A percentile compares a stretch with the other conserved stretches of the same genome.
Evolutionary conservation across 2,329 filamentous ascomycete genomes (phyloP).

Genomic region (Fusarium sp.): DNA sequence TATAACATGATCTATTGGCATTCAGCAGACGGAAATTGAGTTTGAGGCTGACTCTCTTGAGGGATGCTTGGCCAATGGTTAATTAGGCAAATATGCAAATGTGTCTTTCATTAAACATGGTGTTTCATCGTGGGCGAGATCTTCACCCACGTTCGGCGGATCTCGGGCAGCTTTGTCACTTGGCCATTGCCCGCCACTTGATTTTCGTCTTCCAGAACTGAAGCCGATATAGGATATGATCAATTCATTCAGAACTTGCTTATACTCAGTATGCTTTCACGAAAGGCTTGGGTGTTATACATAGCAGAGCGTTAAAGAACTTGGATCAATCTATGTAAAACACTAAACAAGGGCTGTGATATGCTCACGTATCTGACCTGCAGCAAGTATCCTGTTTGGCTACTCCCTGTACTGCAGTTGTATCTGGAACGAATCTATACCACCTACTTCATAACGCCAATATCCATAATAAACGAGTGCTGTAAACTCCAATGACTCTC

Average conservation of each 20-base stretch:
- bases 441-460: background rate
- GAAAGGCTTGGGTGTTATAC: accelerated
- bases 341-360: background rate
- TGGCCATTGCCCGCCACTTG: background rate
- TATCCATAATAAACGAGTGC: background rate
- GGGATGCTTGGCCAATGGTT: background rate
- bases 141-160: background rate
- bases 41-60: background rate
- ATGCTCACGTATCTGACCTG: background rate
- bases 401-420: accelerated
- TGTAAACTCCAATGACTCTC: background rate
- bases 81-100: background rate
- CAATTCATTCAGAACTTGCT: accelerated
- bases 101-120: background rate
- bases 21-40: accelerated
- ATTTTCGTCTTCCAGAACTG: background rate
- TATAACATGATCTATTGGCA: background rate
- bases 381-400: background rate
- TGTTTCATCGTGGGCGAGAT: background rate
- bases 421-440: background rate
- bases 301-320: accelerated
- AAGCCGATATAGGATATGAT: accelerated
- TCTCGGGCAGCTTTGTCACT: background rate
- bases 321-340: background rate
- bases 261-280: accelerated